Percentiles rank a stretch among this genome's conserved stretches.
Conservation (phyloP, 495 filamentous ascomycete genomes). For the Penicillium antarcticum region DNA sequence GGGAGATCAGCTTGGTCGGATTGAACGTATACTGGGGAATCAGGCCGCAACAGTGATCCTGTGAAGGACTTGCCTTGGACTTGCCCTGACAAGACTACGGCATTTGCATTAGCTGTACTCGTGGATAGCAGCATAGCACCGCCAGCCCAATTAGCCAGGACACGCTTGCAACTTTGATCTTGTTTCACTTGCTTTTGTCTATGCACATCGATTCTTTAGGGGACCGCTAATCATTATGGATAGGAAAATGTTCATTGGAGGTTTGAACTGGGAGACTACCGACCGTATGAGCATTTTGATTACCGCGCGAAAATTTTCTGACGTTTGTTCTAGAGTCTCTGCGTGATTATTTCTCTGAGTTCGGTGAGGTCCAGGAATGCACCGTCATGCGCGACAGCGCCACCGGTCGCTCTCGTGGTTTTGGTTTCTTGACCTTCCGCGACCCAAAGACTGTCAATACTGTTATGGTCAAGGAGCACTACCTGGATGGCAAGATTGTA, state of each 20-base stretch:
- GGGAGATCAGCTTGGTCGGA: neutral
- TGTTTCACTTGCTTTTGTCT: too few species aligned
- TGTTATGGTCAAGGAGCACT: conserved; percentile 99
- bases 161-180: neutral
- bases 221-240: conserved; percentile 20
- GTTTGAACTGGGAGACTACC: conserved; percentile 98
- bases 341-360: conserved; percentile 98
- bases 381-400: conserved; percentile 97
- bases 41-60: too few species aligned
- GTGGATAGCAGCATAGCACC: conserved; percentile 25
- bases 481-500: conserved; percentile 97
- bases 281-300: conserved; percentile 64
- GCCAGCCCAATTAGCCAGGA: conserved; percentile 16
- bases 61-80: too few species aligned
- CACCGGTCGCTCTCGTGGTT: conserved; percentile 89
- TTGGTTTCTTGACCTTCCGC: conserved; percentile 96
- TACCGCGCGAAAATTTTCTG: neutral
- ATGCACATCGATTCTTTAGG: too few species aligned
- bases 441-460: conserved; percentile 97
- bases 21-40: too few species aligned
- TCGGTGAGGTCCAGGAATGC: conserved; percentile 94
- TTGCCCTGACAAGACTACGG: neutral
- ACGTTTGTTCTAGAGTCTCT: conserved; percentile 68
- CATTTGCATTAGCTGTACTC: conserved; percentile 21
- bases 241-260: conserved; percentile 99